Conservation (phyloP, 192 early-diverging fungal genomes). For the Geranomyces michiganensis region DNA sequence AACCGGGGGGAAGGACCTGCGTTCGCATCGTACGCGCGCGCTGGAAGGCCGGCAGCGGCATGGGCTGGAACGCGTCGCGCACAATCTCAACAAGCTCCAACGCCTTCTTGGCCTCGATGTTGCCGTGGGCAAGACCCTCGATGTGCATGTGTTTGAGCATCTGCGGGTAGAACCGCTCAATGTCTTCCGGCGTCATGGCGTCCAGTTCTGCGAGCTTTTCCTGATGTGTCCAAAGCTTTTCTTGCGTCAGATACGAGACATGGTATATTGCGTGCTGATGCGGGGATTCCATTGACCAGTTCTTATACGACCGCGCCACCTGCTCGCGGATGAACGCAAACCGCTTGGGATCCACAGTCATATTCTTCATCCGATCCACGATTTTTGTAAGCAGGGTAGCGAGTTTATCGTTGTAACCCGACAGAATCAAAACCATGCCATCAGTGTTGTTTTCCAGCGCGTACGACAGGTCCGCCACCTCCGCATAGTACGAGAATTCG, state of each 20-base stretch:
- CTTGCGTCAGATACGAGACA: constrained; percentile 73
- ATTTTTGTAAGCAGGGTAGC: constrained; percentile 70
- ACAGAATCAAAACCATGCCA: constrained; percentile 61
- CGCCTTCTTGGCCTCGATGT: constrained; percentile 72
- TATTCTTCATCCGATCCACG: constrained; percentile 65
- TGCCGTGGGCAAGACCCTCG: constrained; percentile 88
- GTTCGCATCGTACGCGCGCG: constrained; percentile 58
- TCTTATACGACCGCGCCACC: constrained; percentile 71
- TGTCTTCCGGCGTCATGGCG: constrained; percentile 68
- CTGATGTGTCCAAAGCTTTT: constrained; percentile 74
- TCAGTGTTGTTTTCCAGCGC: constrained; percentile 71
- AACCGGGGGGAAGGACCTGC: constrained; percentile 59
- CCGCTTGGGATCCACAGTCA: constrained; percentile 66
- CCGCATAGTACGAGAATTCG: constrained; percentile 89
- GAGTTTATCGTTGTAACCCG: constrained; percentile 91
- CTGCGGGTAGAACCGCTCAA: constrained; percentile 75
- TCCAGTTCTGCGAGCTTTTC: constrained; percentile 78
- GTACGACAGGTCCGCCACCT: constrained; percentile 83
- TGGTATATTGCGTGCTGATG: constrained; percentile 79
- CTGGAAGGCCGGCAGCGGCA: constrained; percentile 55
- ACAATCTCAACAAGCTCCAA: constrained; percentile 62
- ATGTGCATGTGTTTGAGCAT: constrained; percentile 72
- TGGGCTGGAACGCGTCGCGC: constrained; percentile 61
- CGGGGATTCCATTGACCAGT: constrained; percentile 78
- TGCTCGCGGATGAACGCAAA: constrained; percentile 82